Conservation (phyloP, 805 yeast species). For the Saccharomycopsis sp. region DNA sequence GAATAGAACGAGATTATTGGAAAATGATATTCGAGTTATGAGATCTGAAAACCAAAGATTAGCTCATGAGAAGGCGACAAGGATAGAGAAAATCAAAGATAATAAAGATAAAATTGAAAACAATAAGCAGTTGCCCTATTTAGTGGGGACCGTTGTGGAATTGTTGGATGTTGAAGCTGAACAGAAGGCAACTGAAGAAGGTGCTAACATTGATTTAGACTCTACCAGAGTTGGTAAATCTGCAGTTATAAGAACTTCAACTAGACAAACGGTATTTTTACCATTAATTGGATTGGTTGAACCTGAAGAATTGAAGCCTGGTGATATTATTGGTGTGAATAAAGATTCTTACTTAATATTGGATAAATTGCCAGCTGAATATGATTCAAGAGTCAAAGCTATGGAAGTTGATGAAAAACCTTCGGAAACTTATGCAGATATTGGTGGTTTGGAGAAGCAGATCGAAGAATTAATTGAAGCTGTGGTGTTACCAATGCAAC, state of each 20-base stretch:
- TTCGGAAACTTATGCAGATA: constrained; percentile 92
- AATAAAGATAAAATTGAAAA: constrained; percentile 94
- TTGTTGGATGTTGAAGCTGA: constrained; percentile 82
- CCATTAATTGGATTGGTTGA: constrained; percentile 96
- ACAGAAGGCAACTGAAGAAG: constrained; percentile 77
- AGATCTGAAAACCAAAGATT: constrained; percentile 85
- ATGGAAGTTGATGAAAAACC: constrained; percentile 99
- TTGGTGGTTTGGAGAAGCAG: constrained; percentile 97
- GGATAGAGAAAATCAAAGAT: constrained; percentile 90
- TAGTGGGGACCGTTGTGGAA: constrained; percentile 96
- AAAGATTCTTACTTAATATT: constrained; percentile 90
- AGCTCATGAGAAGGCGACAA: constrained; percentile 85
- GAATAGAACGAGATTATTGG: constrained; percentile 81
- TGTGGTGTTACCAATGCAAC: constrained; percentile 96
- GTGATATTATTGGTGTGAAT: constrained; percentile 95
- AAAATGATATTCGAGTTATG: constrained; percentile 93
- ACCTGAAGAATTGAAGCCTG: constrained; percentile 88
- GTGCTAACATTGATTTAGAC: constrained; percentile 91
- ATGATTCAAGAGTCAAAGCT: constrained; percentile 95
- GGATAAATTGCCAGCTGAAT: constrained; percentile 94
- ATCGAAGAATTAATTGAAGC: constrained; percentile 98
- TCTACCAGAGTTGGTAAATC: constrained; percentile 89
- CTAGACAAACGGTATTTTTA: constrained; percentile 93
- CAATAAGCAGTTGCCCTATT: constrained; percentile 89
- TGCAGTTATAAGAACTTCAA: constrained; percentile 97